These are phyloP conservation scores for Heterobasidion annosum DNA, from an alignment of 1,284 basidiomycete species.

Conservation along the genomic window DNA sequence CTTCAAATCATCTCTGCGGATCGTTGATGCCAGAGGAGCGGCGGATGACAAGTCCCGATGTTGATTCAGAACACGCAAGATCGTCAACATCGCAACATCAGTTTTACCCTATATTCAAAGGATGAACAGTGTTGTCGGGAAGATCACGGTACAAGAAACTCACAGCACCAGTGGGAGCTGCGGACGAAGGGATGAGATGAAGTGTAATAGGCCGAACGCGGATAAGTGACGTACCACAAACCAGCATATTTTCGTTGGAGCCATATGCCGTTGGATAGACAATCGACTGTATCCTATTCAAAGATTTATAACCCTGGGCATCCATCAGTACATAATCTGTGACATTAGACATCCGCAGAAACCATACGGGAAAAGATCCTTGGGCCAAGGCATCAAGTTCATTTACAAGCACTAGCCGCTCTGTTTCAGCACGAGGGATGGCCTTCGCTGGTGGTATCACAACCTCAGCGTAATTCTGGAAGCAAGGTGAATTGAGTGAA, in stretches of 20 bases:
- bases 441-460: constrained; percentile 80
- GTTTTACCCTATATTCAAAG: constrained; percentile 80
- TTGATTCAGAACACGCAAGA: constrained; percentile 82
- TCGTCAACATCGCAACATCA: constrained; percentile 93
- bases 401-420: constrained; percentile 66
- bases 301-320: constrained; percentile 68
- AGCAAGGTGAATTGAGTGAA: neutral
- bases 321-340: neutral
- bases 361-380: constrained; percentile 81
- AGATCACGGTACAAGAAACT: constrained; percentile 19
- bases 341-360: neutral
- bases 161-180: constrained; percentile 93
- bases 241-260: constrained; percentile 93
- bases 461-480: constrained; percentile 63
- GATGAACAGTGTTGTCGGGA: too few species aligned
- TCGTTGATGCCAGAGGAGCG: constrained; percentile 39
- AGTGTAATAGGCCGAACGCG: neutral
- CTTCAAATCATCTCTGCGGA: constrained; percentile 79
- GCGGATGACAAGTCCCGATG: constrained; percentile 33
- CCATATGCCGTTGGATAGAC: constrained; percentile 91
- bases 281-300: constrained; percentile 96
- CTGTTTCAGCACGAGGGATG: constrained; percentile 67
- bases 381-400: constrained; percentile 76
- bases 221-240: constrained; percentile 69
- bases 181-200: neutral